Base-by-base conservation (phyloP, 192 early-diverging fungal species). In the Podila minutissima region DNA sequence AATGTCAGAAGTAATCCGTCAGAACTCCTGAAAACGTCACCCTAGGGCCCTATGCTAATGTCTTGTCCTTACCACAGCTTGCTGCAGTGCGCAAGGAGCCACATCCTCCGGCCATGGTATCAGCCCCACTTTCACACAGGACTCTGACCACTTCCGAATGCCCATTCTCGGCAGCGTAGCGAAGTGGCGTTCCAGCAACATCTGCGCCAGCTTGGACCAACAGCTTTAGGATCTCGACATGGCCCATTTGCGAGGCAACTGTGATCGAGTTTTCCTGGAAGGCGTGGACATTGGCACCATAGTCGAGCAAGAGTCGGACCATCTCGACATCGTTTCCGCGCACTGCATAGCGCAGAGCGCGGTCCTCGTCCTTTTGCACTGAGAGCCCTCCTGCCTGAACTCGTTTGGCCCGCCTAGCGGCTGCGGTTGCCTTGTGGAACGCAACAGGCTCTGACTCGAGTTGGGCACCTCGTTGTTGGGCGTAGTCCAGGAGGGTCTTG, bases 311-410 rank as follows among this genome's bases (percentile, higher is more conserved):
- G 9, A 81, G 59, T 41, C n/a, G 51, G 2, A 81, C 77, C 71
- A 81, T 81, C 67, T 73, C 70, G n/a, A 81, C 28, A 28, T 81
- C 77, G 29, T 81, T 81, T 26, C 77, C 77, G 26, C 64, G 77
- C 0, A 81, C 77, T 7, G 77, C 77, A 66, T 81, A 81, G 17
- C 77, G 77, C 10, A 81, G 22, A 6, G 77, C 77, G 35, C 72
- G 71, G 24, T 81, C 77, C 0, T 71, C 70, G 32, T 81, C 77
- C 67, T 81, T 81, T 65, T 81, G 77, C 12, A 81, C 67, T 11
- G 24, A n/a, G 1, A 81, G 49, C 1, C 77, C 77, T 3, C 69
- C 77, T 24, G 71, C 77, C 33, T 66, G 22, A 38, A 81, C 69
- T 1, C 70, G 65, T 22, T 65, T 73, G 2, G 77, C 70, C 35